These are phyloP conservation scores for Phytophthora tubulina DNA, from an alignment of 352 stramenopile species.

Conservation along the genomic window DNA sequence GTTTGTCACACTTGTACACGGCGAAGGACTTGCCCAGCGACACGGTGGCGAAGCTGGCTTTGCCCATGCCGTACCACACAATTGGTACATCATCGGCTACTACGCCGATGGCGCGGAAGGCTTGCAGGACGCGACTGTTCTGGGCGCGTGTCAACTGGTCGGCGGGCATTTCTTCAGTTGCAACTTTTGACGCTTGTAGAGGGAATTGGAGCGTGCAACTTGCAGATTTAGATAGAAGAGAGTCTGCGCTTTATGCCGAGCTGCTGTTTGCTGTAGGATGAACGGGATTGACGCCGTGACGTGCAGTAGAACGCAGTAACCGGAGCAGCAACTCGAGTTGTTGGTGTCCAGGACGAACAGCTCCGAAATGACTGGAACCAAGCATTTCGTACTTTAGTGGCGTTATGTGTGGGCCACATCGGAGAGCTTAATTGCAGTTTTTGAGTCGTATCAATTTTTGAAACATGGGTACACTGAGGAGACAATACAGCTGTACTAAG, in stretches of 20 bases:
- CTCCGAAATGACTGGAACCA: constrained; percentile 70
- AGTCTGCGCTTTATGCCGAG: constrained; percentile 11
- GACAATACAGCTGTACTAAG: too few relatives aligned
- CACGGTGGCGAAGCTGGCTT: constrained; percentile 89
- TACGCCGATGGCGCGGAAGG: constrained; percentile 92
- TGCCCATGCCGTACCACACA: constrained; percentile 88
- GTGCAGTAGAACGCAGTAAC: constrained; percentile 4
- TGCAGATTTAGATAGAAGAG: constrained; percentile 10
- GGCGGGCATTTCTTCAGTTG: constrained; percentile 32
- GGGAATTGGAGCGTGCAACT: constrained; percentile 13
- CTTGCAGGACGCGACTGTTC: constrained; percentile 83
- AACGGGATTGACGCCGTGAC: constrained; percentile 13
- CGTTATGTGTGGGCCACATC: constrained; percentile 12
- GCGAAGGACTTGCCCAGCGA: constrained; percentile 93
- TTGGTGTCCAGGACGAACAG: constrained; percentile 1
- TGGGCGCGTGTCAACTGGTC: constrained; percentile 62
- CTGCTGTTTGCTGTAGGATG: background rate
- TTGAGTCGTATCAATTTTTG: constrained; percentile 2
- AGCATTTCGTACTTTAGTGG: constrained; percentile 42
- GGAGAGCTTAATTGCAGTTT: background rate
- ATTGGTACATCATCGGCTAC: constrained; percentile 91
- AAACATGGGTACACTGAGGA: background rate
- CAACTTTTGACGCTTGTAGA: constrained; percentile 7
- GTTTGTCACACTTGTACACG: constrained; percentile 92
- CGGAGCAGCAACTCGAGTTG: constrained; percentile 20